phyloP scores from a whole-genome alignment of 208 protist genomes.

The Strigomonas oncopelti region DNA sequence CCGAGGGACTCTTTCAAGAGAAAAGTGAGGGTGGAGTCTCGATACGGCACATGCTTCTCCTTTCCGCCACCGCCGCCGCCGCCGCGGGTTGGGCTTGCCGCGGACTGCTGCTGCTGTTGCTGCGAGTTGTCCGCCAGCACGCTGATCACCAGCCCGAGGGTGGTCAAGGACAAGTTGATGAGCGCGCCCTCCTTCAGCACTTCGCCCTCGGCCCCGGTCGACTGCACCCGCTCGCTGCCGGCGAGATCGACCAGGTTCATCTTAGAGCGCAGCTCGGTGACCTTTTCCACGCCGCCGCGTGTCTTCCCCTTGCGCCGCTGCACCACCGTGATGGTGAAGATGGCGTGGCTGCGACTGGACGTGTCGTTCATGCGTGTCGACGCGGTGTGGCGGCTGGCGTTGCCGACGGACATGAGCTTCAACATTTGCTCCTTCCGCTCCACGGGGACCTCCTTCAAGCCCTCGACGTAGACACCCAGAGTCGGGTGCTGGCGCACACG shows the following conservation, averaged over 20 bases:
- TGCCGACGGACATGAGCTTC: slow-evolving; percentile 68
- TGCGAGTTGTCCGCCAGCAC: slow-evolving; percentile 61
- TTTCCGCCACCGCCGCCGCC: neutral
- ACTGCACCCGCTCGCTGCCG: slow-evolving; percentile 84
- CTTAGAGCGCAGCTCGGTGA: slow-evolving; percentile 56
- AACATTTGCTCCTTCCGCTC: slow-evolving; percentile 52
- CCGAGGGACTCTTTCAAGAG: slow-evolving; percentile 88
- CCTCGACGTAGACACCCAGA: slow-evolving; percentile 78
- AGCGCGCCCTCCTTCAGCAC: slow-evolving; percentile 75
- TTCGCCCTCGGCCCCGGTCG: slow-evolving; percentile 76
- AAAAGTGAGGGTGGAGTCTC: slow-evolving; percentile 84
- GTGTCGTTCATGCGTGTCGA: slow-evolving; percentile 94
- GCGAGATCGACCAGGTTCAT: slow-evolving; percentile 93
- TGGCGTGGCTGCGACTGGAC: slow-evolving; percentile 94
- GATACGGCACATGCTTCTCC: slow-evolving; percentile 69
- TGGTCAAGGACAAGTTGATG: slow-evolving; percentile 90
- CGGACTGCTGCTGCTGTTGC: slow-evolving; percentile 15
- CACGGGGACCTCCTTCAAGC: slow-evolving; percentile 61
- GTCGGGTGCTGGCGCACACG: slow-evolving; percentile 74
- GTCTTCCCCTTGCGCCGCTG: slow-evolving; percentile 37
- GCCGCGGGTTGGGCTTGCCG: neutral
- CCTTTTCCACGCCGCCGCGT: slow-evolving; percentile 18
- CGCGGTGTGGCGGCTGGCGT: slow-evolving; percentile 70
- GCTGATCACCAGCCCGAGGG: slow-evolving; percentile 90
- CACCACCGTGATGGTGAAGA: slow-evolving; percentile 89